A percentile compares a stretch with the other conserved stretches of the same genome.
phyloP scores from a whole-genome alignment of 75 land plant species.

The Cunninghamia lanceolata region DNA sequence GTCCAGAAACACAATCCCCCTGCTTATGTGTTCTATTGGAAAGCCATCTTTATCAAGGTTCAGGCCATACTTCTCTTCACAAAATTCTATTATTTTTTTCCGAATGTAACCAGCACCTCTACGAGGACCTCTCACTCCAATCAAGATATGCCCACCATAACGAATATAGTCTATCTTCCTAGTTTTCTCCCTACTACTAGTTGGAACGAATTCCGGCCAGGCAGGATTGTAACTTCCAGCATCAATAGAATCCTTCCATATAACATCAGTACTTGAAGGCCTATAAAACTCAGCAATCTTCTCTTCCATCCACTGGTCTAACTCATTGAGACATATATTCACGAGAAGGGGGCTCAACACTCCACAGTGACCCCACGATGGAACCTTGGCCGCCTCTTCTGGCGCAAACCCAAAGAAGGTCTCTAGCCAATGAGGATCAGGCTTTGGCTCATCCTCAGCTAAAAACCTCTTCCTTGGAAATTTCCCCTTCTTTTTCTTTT shows the following conservation, averaged over 20 bases:
- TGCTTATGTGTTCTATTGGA: conserved; percentile 56
- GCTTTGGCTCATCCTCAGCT: conserved; percentile 70
- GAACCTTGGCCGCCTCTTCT: conserved; percentile 51
- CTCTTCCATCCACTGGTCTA: conserved; percentile 68
- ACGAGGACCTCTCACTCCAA: conserved; percentile 66
- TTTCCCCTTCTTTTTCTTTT: conserved; percentile 44
- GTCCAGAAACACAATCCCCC: conserved; percentile 67
- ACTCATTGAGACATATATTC: conserved; percentile 57
- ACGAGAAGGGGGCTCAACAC: conserved; percentile 65
- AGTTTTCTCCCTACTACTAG: conserved; percentile 58
- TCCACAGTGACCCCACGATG: conserved; percentile 56
- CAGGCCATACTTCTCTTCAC: conserved; percentile 38
- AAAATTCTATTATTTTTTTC: conserved; percentile 50
- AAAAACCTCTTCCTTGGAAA: conserved; percentile 52
- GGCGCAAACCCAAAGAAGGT: conserved; percentile 75
- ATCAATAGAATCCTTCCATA: conserved; percentile 49
- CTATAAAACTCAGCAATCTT: conserved; percentile 45
- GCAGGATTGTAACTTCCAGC: conserved; percentile 66
- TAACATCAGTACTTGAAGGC: conserved; percentile 53
- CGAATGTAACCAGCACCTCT: conserved; percentile 48
- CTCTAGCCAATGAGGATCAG: conserved; percentile 82
- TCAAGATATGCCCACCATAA: conserved; percentile 59
- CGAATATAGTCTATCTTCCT: conserved; percentile 67
- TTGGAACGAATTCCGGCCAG: conserved; percentile 76
- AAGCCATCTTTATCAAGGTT: conserved; percentile 43